Evolutionary conservation across 2,329 filamentous ascomycete species (phyloP).

Genomic region (Fusarium liriodendri): DNA sequence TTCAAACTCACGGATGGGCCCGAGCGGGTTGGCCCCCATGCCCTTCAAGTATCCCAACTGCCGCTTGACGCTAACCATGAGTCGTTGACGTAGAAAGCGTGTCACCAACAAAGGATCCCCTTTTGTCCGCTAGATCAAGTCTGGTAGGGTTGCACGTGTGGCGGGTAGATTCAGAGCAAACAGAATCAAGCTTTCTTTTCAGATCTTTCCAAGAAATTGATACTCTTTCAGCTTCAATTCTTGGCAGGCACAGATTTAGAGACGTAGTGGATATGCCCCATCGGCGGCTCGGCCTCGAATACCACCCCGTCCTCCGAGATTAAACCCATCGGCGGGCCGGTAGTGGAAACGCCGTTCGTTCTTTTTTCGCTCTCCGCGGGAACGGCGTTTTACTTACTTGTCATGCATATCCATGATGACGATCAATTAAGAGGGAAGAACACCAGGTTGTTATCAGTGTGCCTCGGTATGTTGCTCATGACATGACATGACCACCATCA

Average conservation of each 20-base stretch:
- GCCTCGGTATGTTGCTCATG: neutral
- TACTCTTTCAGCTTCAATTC: neutral
- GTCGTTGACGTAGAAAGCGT: neutral
- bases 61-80: neutral
- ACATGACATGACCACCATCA: neutral
- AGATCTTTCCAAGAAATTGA: neutral
- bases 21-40: neutral
- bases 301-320: constrained; percentile 10
- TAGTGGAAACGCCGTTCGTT: neutral
- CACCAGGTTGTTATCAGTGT: neutral
- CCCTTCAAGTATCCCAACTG: neutral
- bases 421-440: neutral
- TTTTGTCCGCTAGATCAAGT: neutral
- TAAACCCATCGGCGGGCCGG: neutral
- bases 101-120: neutral
- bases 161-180: neutral
- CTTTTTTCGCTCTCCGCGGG: neutral
- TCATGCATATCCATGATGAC: neutral
- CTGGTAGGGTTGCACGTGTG: constrained; percentile 1
- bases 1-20: neutral
- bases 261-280: neutral
- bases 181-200: neutral
- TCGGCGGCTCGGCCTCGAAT: constrained; percentile 15
- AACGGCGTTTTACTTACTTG: neutral
- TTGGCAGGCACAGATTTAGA: neutral